A percentile compares a stretch with the other conserved stretches of the same genome.
Conservation (phyloP, 495 filamentous ascomycete species). For the Lasiosphaeriaceae sp. region DNA sequence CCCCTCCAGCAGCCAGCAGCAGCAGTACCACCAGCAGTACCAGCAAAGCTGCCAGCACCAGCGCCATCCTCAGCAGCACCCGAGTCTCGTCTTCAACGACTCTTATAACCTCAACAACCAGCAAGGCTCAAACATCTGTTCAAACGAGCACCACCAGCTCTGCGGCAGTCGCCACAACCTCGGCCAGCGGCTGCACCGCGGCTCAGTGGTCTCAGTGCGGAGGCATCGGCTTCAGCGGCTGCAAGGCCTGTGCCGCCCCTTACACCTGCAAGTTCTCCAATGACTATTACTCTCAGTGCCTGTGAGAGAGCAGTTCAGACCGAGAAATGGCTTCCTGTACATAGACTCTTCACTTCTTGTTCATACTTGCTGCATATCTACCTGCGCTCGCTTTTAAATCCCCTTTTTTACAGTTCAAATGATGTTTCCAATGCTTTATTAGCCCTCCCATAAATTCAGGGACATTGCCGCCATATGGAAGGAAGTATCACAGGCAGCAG, state of each 20-base stretch:
- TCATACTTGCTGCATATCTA: too few relatives aligned
- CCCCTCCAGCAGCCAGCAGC: not conserved
- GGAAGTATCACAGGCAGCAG: too few relatives aligned
- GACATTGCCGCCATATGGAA: too few relatives aligned
- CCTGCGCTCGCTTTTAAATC: too few relatives aligned
- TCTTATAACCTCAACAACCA: constrained; percentile 13
- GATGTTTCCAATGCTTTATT: too few relatives aligned
- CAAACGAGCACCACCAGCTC: constrained; percentile 21
- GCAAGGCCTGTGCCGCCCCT: constrained; percentile 34
- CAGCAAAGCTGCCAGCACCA: constrained; percentile 9
- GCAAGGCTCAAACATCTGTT: not conserved
- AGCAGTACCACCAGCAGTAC: constrained; percentile 4
- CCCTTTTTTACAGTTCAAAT: too few relatives aligned
- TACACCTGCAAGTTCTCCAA: constrained; percentile 38
- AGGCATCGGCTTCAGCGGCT: constrained; percentile 37
- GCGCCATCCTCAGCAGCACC: not conserved
- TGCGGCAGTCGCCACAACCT: constrained; percentile 12
- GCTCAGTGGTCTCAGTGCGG: constrained; percentile 42
- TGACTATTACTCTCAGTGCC: constrained; percentile 39
- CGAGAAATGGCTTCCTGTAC: not conserved
- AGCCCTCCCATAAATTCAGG: too few relatives aligned
- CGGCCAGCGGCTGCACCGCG: constrained; percentile 19
- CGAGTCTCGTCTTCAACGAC: constrained; percentile 15
- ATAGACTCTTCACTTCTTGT: constrained; percentile 14
- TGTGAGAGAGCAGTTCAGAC: constrained; percentile 13